A percentile compares a stretch with the other conserved stretches of the same genome.
These are phyloP conservation scores for Xylaria digitata DNA, from an alignment of 2,329 filamentous ascomycete species.

Conservation along the genomic window DNA sequence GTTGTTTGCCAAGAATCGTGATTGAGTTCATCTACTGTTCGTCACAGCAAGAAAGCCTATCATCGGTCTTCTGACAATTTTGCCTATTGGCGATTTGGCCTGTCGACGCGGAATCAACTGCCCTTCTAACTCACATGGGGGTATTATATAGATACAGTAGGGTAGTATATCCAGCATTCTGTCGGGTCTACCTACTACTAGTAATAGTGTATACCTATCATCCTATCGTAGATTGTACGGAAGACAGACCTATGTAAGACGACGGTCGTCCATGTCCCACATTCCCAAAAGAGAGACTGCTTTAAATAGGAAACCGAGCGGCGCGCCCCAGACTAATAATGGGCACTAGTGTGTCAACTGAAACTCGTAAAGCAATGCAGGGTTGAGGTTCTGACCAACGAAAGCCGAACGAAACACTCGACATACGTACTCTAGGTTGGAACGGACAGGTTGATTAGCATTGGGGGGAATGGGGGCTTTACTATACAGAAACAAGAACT, in stretches of 20 bases:
- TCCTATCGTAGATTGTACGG: no score
- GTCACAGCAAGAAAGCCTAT: neutral
- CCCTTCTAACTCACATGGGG: neutral
- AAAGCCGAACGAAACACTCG: constrained; percentile 4
- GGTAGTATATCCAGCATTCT: neutral
- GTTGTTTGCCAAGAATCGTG: constrained; percentile 20
- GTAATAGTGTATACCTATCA: neutral
- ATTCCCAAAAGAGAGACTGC: constrained; percentile 30
- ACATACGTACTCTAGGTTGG: neutral
- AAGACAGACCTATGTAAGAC: neutral
- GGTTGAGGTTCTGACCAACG: constrained; percentile 28
- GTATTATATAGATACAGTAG: no score
- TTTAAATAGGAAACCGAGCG: constrained; percentile 37
- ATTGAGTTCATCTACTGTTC: constrained; percentile 3
- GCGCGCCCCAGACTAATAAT: constrained; percentile 28
- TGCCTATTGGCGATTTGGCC: neutral
- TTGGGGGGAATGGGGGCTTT: constrained; percentile 9
- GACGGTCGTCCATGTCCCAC: constrained; percentile 19
- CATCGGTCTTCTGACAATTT: neutral
- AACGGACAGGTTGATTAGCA: neutral
- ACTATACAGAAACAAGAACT: constrained; percentile 10
- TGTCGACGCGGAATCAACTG: neutral
- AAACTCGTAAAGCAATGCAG: constrained; percentile 39
- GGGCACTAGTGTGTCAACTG: constrained; percentile 29
- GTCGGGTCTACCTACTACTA: neutral